Percentiles rank a stretch among this genome's conserved stretches.
Evolutionary conservation across 2,329 filamentous ascomycete species (phyloP).

Genomic region (Arthrinium puccinioides): DNA sequence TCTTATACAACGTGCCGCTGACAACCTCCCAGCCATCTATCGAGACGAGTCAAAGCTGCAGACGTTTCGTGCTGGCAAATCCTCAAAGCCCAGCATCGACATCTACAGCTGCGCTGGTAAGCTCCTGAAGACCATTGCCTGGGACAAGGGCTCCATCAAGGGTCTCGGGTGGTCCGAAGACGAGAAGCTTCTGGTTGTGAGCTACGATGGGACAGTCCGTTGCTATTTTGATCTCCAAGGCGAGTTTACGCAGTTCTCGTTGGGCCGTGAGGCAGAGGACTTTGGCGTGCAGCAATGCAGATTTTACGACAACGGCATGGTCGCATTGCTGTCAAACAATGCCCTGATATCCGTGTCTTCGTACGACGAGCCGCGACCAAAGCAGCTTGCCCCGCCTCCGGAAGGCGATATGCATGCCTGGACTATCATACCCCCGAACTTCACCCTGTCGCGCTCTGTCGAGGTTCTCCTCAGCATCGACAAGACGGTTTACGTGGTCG

Average conservation of each 20-base stretch:
- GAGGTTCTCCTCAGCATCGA: conserved; percentile 84
- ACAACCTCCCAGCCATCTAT: conserved; percentile 59
- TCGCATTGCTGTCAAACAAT: conserved; percentile 85
- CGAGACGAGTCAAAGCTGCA: conserved; percentile 82
- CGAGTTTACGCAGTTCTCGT: conserved; percentile 89
- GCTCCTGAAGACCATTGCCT: conserved; percentile 76
- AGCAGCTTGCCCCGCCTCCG: conserved; percentile 68
- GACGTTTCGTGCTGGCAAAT: conserved; percentile 64
- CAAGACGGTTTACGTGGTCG: conserved; percentile 77
- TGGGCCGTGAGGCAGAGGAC: conserved; percentile 85
- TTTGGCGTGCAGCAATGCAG: conserved; percentile 80
- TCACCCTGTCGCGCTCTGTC: conserved; percentile 86
- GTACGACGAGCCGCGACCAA: conserved; percentile 86
- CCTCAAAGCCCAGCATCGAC: conserved; percentile 78
- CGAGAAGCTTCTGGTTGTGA: conserved; percentile 82
- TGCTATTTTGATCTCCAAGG: conserved; percentile 89
- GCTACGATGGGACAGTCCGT: conserved; percentile 81
- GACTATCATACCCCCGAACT: conserved; percentile 79
- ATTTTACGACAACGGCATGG: conserved; percentile 90
- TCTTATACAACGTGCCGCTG: no score
- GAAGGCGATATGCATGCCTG: conserved; percentile 78
- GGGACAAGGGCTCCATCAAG: conserved; percentile 84
- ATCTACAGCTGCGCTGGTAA: conserved; percentile 92
- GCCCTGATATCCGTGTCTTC: conserved; percentile 77
- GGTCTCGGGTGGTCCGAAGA: conserved; percentile 95